Base-by-base conservation (phyloP, 805 yeast genomes). In the Lipomyces kockii region DNA sequence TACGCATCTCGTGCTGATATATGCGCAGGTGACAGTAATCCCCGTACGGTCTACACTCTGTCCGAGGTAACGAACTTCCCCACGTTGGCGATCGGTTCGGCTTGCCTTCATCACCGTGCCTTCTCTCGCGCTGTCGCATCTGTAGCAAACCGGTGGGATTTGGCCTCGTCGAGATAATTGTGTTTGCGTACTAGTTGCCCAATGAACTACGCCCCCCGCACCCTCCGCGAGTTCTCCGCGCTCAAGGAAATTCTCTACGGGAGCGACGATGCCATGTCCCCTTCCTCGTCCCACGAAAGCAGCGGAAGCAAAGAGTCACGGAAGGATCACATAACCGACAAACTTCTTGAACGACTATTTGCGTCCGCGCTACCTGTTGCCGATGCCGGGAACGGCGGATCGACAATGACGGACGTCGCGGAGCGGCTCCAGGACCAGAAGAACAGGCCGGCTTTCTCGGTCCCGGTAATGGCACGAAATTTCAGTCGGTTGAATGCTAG, bases 391-490 rank as follows among this genome's bases (percentile, higher is more conserved):
- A 60, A 51, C 37, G 34, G 25, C 27, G 53, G 52, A 58, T 64
- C 22, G 35, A 25, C 57, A 11, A 14, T 32, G 58, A 55, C 53
- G 37, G 68, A 25, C 32, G 27, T 57, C 55, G 61, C 54, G 37
- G 66, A 46, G 67, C 73, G 62, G 34, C 60, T 60, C 52, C 64
- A 58, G 66, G 75, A 65, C 54, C 73, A 64, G 53, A 65, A 71
- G 46, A 61, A 62, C 62, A 60, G 71, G 53, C 75, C 75, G 29
- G 65, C 70, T 25, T 72, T 72, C 46, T 89, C 94, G 5, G 80
- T 90, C 0, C 76, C 87, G 3, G 77, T 82, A 3, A 78, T 91
- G 60, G 81, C 86, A 1, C 79, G 83, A 20, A 90, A 90, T 76
- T 80, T 90, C 74, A 83, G 85, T 68, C 80, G 81, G 51, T 76